These are phyloP conservation scores for Colletotrichum caudatum DNA, from an alignment of 2,329 filamentous ascomycete species.

Conservation along the genomic window DNA sequence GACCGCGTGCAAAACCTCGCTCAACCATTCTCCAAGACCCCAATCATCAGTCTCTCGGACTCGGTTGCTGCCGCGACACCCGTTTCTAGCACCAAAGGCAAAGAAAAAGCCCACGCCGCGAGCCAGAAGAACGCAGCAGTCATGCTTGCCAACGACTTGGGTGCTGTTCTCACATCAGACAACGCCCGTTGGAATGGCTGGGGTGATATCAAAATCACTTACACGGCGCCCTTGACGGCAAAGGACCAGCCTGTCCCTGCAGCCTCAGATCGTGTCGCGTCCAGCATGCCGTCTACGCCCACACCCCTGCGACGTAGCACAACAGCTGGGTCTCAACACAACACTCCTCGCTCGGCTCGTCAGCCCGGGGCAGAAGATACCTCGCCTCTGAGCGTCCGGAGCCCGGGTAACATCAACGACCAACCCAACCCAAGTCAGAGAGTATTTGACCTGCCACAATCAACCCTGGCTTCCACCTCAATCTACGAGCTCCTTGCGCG, in stretches of 20 bases:
- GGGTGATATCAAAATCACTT: conserved; percentile 83
- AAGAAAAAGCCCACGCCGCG: conserved; percentile 71
- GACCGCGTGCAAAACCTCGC: conserved; percentile 89
- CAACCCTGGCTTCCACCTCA: conserved; percentile 62
- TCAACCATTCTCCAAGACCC: conserved; percentile 82
- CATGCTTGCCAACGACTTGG: conserved; percentile 86
- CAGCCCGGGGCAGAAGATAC: conserved; percentile 52
- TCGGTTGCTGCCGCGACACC: conserved; percentile 63
- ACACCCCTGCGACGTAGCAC: conserved; percentile 79
- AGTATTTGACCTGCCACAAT: conserved; percentile 73
- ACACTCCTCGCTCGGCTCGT: conserved; percentile 56
- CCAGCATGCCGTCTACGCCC: conserved; percentile 74
- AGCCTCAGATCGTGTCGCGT: conserved; percentile 41
- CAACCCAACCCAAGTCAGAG: conserved; percentile 60
- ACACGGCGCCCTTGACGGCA: conserved; percentile 54
- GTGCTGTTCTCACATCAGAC: conserved; percentile 75
- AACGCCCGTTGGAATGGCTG: conserved; percentile 77
- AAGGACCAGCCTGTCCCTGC: conserved; percentile 24
- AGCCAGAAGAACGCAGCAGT: conserved; percentile 63
- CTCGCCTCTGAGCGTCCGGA: conserved; percentile 63
- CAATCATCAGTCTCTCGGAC: conserved; percentile 64
- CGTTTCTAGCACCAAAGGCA: conserved; percentile 75
- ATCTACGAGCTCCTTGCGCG: conserved; percentile 69
- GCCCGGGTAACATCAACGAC: conserved; percentile 54
- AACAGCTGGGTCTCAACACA: conserved; percentile 62